Base-by-base conservation (phyloP, 768 basidiomycete genomes). In the Russula virescens region DNA sequence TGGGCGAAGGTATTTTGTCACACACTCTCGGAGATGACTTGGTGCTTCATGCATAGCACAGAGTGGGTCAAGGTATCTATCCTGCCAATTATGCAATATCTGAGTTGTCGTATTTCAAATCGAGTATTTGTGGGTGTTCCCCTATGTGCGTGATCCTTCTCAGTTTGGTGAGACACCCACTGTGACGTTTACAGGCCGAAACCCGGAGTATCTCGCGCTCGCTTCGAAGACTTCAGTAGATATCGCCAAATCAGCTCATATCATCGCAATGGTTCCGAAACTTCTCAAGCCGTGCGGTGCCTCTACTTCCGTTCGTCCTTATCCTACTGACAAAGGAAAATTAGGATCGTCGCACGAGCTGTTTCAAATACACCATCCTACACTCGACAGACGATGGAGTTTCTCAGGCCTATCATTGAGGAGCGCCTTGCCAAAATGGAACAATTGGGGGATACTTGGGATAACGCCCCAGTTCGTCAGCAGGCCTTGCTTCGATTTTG, bases 201-300 rank as follows among this genome's bases (percentile, higher is more conserved):
- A 81, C 61, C 67, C 68, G 7, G 79, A 76, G 34, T 83, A 77
- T 60, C 70, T 73, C 23, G 66, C 69, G 7, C 66, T 80, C n/a
- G 75, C 72, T 50, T 70, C 75, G 18, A 60, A 69, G 40, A 79
- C 76, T 58, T 69, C 79, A 5, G 62, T 71, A 16, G 71, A 76
- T 19, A 70, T 81, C n/a, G 61, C 75, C 8, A 73, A 68, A 23
- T 69, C 71, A 2, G 71, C 71, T 0, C 28, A 46, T 2, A 70
- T 74, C 11, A 72, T 83, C 42, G 72, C 71, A 26, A 42, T 77
- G 13, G 73, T 79, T 58, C 82, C 81, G 0, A 51, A 64, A 25
- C 71, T 78, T 62, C 57, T 83, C 21, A 76, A 74, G 65, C 78
- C 79, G 81, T 82, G 60, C 53, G 78, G 31, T 65, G n/a, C n/a